A percentile compares a stretch with the other conserved stretches of the same genome.
Evolutionary conservation across 2,329 filamentous ascomycete genomes (phyloP).

Genomic region (Phoma herbarum): DNA sequence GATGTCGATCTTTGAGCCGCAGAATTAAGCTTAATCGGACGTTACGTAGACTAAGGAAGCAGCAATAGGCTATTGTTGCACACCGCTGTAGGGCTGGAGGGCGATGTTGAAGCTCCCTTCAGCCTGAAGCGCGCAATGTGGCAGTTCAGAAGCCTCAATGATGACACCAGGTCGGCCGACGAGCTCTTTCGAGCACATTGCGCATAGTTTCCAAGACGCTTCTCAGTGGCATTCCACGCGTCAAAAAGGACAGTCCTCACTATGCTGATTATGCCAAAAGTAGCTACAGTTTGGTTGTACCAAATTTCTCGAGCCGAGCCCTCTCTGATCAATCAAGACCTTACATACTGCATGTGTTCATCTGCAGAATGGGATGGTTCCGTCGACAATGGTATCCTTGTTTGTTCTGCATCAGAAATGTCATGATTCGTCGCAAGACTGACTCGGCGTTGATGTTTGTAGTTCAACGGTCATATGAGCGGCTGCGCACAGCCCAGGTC

Average conservation of each 20-base stretch:
- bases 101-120: background rate
- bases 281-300: background rate
- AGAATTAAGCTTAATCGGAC: background rate
- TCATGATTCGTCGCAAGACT: background rate
- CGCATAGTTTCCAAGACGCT: background rate
- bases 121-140: background rate
- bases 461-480: background rate
- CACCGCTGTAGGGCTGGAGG: conserved; percentile 4
- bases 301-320: background rate
- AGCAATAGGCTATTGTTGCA: conserved; percentile 3
- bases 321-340: background rate
- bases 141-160: background rate
- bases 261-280: background rate
- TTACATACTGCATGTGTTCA: background rate
- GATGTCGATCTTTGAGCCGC: background rate
- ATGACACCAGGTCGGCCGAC: background rate
- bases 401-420: background rate
- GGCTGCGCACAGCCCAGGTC: background rate
- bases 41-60: background rate
- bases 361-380: background rate
- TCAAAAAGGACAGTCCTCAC: background rate
- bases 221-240: background rate
- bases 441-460: background rate
- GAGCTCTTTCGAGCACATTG: background rate
- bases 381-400: background rate